Percentiles rank a stretch among this genome's conserved stretches.
Evolutionary conservation across 768 basidiomycete genomes (phyloP).

Genomic region (Pulveroboletus ravenelii): DNA sequence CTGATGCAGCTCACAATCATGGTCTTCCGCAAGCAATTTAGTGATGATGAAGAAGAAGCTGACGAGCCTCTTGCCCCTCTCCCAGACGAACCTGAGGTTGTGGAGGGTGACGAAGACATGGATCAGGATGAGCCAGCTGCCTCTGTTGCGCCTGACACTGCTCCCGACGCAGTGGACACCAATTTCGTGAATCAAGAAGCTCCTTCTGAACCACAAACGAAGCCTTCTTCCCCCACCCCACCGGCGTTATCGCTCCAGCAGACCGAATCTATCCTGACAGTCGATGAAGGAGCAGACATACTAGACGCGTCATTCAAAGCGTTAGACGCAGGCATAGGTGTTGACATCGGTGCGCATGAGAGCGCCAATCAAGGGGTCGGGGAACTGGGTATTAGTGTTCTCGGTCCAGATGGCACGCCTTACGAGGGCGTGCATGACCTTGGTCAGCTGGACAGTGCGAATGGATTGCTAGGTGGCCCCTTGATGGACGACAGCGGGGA

Average conservation of each 20-base stretch:
- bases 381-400: slow-evolving; percentile 56
- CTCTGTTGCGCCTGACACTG: slow-evolving; percentile 39
- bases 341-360: slow-evolving; percentile 37
- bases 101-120: slow-evolving; percentile 71
- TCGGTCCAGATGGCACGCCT: slow-evolving; percentile 62
- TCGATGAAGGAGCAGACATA: slow-evolving; percentile 36
- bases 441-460: slow-evolving; percentile 49
- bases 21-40: slow-evolving; percentile 62
- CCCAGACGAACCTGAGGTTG: slow-evolving; percentile 71
- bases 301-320: slow-evolving; percentile 56
- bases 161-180: slow-evolving; percentile 37
- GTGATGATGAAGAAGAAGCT: slow-evolving; percentile 75
- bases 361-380: slow-evolving; percentile 32
- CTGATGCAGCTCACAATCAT: slow-evolving; percentile 1
- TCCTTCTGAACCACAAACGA: slow-evolving; percentile 50
- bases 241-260: slow-evolving; percentile 52
- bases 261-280: slow-evolving; percentile 41
- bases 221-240: slow-evolving; percentile 65
- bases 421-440: slow-evolving; percentile 52
- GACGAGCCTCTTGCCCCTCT: slow-evolving; percentile 80
- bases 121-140: slow-evolving; percentile 56
- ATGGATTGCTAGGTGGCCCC: slow-evolving; percentile 54
- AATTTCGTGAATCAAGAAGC: slow-evolving; percentile 33
- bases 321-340: slow-evolving; percentile 43
- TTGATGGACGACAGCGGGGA: slow-evolving; percentile 58